Evolutionary conservation across 768 basidiomycete genomes (phyloP), one percentile per base, ranked within the genome.

Genomic region (Sarcodon sp.): DNA sequence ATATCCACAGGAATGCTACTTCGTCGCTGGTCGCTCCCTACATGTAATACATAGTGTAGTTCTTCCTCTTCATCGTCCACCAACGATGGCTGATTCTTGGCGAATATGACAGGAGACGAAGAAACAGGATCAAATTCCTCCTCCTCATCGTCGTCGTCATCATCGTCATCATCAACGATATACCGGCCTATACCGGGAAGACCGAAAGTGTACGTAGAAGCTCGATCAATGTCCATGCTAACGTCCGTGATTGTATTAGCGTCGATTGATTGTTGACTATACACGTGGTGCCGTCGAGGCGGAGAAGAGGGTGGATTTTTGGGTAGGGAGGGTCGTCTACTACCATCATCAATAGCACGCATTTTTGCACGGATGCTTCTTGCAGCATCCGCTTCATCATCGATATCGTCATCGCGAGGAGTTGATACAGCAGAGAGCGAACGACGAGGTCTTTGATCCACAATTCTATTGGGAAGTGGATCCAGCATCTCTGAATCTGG

Each of bases 1-100:
- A 81, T 80, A 37, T 70, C 68, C 64, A 80, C 74, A n/a, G 82
- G 79, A 12, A 75, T 55, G 54, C 80, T 83, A 10, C 76, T 76
- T 50, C 75, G 68, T 48, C 78, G 69, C 36, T 16, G 39, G n/a
- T 15, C 44, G n/a, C 33, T n/a, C 11, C 21, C 21, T 33, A 48
- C 33, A 13, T n/a, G 46, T 16, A 47, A 13, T n/a, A 33, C 31
- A 27, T n/a, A 34, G 33, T 31, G 15, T 4, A 21, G 6, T 34
- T 18, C 16, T 35, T 35, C 49, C 7, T 18, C 49, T 16, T 18
- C 36, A 34, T 75, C 77, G 54, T 79, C 78, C 52, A 73, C 76
- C 6, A 78, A 12, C 9, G 15, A 16, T 18, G 16, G 21, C 11
- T 32, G 43, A 27, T 15, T 41, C 8, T 41, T 9, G 1, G 39